Evolutionary conservation across 2,329 filamentous ascomycete genomes (phyloP).

Genomic region (Parasarocladium wereldwijsianum): DNA sequence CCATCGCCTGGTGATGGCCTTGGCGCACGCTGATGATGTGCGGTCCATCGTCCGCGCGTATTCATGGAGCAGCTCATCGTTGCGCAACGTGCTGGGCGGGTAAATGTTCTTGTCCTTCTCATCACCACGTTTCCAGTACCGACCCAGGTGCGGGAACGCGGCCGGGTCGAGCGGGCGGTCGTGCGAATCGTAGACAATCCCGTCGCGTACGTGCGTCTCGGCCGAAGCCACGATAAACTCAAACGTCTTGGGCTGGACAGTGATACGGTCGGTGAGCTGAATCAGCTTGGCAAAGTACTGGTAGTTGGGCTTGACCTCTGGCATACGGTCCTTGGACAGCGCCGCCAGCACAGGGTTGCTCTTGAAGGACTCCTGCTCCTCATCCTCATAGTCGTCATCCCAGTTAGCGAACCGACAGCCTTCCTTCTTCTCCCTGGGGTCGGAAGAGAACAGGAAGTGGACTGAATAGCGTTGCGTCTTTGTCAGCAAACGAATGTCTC

Average conservation of each 20-base stretch:
- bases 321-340: conserved; percentile 40
- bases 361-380: conserved; percentile 41
- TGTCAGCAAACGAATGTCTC: background rate
- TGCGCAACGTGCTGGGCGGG: conserved; percentile 33
- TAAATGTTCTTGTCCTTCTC: no score
- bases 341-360: conserved; percentile 49
- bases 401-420: conserved; percentile 48
- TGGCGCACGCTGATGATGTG: conserved; percentile 39
- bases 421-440: conserved; percentile 40
- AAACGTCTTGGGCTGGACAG: conserved; percentile 40
- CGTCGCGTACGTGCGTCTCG: conserved; percentile 34
- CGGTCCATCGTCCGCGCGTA: conserved; percentile 40
- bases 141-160: conserved; percentile 41
- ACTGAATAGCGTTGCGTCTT: conserved; percentile 21
- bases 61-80: conserved; percentile 41
- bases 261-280: conserved; percentile 35
- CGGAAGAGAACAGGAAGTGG: conserved; percentile 44
- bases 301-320: conserved; percentile 45
- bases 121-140: conserved; percentile 37
- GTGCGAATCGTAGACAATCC: conserved; percentile 28
- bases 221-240: conserved; percentile 44
- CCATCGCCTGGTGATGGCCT: conserved; percentile 40
- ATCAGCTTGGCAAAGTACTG: conserved; percentile 45
- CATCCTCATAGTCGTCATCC: conserved; percentile 31
- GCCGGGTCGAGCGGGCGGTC: conserved; percentile 26